Percentiles rank a stretch among this genome's conserved stretches.
Evolutionary conservation across 495 filamentous ascomycete genomes (phyloP).

Genomic region (Viridothelium virens): DNA sequence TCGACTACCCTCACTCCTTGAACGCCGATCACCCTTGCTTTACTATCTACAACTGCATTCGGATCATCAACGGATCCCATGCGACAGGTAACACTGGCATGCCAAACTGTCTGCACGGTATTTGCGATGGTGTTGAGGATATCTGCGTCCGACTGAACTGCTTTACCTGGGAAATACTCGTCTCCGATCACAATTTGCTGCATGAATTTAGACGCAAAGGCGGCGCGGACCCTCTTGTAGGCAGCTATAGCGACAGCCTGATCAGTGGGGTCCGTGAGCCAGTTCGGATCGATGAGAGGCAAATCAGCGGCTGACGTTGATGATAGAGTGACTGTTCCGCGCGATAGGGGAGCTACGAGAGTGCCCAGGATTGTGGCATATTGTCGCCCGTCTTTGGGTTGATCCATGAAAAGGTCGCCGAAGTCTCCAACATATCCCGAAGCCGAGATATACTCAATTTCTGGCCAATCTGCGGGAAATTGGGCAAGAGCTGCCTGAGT

Average conservation of each 20-base stretch:
- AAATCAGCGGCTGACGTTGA: slow-evolving; percentile 36
- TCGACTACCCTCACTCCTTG: slow-evolving; percentile 51
- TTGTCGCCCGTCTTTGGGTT: slow-evolving; percentile 28
- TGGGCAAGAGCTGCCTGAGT: slow-evolving; percentile 32
- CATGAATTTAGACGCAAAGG: slow-evolving; percentile 40
- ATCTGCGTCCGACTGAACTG: slow-evolving; percentile 43
- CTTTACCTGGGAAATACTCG: slow-evolving; percentile 43
- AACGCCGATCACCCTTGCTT: slow-evolving; percentile 46
- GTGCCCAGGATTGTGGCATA: slow-evolving; percentile 38
- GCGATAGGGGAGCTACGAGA: slow-evolving; percentile 43
- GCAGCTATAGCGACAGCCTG: slow-evolving; percentile 47
- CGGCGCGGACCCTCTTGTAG: slow-evolving; percentile 46
- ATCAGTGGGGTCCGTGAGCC: slow-evolving; percentile 47
- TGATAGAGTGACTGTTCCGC: slow-evolving; percentile 48
- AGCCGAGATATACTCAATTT: slow-evolving; percentile 43
- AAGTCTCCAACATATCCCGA: slow-evolving; percentile 27
- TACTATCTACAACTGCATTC: slow-evolving; percentile 49
- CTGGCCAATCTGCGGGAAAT: slow-evolving; percentile 52
- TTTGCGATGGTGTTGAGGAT: slow-evolving; percentile 43
- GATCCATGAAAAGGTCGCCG: slow-evolving; percentile 6
- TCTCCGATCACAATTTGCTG: slow-evolving; percentile 38
- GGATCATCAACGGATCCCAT: slow-evolving; percentile 43
- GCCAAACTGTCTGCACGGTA: slow-evolving; percentile 41
- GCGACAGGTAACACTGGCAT: slow-evolving; percentile 46
- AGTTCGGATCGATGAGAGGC: slow-evolving; percentile 50